Conservation (phyloP, 768 basidiomycete genomes). For the Collybia sp. region DNA sequence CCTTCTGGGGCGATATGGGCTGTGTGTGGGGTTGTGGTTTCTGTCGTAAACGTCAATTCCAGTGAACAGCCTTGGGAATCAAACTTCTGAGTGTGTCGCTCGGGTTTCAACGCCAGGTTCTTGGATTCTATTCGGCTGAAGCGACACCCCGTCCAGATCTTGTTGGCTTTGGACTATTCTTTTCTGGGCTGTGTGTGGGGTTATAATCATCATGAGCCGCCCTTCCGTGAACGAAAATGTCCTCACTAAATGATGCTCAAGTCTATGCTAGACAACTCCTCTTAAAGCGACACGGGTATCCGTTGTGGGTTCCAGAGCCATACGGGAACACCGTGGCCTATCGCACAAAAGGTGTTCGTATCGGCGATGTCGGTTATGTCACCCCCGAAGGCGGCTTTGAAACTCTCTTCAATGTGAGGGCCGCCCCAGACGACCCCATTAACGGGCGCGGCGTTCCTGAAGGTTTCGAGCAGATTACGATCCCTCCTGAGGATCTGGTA, state of each 20-base stretch:
- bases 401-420: constrained; percentile 14
- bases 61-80: too few relatives aligned
- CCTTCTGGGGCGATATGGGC: too few relatives aligned
- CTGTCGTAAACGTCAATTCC: too few relatives aligned
- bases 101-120: too few relatives aligned
- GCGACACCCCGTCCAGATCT: too few relatives aligned
- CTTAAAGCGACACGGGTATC: constrained; percentile 21
- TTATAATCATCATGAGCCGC: too few relatives aligned
- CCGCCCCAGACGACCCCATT: constrained; percentile 9
- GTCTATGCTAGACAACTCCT: constrained; percentile 10
- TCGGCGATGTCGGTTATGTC: constrained; percentile 18
- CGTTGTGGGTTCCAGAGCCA: constrained; percentile 26
- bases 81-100: too few relatives aligned
- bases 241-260: constrained; percentile 7
- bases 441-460: constrained; percentile 11
- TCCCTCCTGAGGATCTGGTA: constrained; percentile 9
- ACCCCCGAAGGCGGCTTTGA: constrained; percentile 17
- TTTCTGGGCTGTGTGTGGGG: too few relatives aligned
- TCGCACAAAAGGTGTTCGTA: constrained; percentile 14
- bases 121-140: too few relatives aligned
- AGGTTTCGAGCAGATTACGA: constrained; percentile 8
- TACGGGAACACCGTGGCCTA: constrained; percentile 14
- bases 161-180: too few relatives aligned
- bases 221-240: constrained; percentile 2
- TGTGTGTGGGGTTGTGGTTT: too few relatives aligned